Conservation (phyloP, 2,329 filamentous ascomycete genomes). For the Neurospora crassa region DNA sequence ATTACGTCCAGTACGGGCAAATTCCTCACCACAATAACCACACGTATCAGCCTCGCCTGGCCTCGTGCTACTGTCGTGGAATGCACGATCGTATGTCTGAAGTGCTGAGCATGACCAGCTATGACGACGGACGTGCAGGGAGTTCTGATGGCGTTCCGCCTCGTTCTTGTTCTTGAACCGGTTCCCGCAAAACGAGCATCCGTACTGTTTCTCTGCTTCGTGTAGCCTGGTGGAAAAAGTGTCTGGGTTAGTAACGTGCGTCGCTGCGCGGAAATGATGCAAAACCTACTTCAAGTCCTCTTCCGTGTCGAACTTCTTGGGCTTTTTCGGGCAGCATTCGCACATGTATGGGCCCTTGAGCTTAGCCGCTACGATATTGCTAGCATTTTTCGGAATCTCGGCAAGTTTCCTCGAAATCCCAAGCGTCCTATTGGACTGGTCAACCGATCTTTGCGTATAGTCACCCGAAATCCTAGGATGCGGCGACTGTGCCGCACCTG, state of each 20-base stretch:
- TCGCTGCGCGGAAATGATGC: not conserved
- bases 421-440: slow-evolving; percentile 23
- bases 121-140: slow-evolving; percentile 80
- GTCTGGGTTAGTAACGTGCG: slow-evolving; percentile 7
- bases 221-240: slow-evolving; percentile 51
- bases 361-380: slow-evolving; percentile 32
- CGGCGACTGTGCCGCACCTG: slow-evolving; percentile 26
- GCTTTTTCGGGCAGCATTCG: slow-evolving; percentile 94
- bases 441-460: slow-evolving; percentile 15
- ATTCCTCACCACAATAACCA: slow-evolving; percentile 93
- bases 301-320: slow-evolving; percentile 82
- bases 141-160: slow-evolving; percentile 92
- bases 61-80: slow-evolving; percentile 66
- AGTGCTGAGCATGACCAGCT: slow-evolving; percentile 96
- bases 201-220: slow-evolving; percentile 93
- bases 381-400: slow-evolving; percentile 37
- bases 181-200: slow-evolving; percentile 84
- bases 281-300: slow-evolving; percentile 70
- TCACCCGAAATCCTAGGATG: slow-evolving; percentile 39
- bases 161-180: slow-evolving; percentile 99
- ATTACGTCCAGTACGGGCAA: slow-evolving; percentile 43
- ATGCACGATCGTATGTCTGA: slow-evolving; percentile 66
- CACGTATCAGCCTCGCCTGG: slow-evolving; percentile 69
- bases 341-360: slow-evolving; percentile 57
- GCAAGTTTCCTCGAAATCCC: slow-evolving; percentile 42